Conservation (phyloP, 2,329 filamentous ascomycete species). For the Epichloe uncinata region DNA sequence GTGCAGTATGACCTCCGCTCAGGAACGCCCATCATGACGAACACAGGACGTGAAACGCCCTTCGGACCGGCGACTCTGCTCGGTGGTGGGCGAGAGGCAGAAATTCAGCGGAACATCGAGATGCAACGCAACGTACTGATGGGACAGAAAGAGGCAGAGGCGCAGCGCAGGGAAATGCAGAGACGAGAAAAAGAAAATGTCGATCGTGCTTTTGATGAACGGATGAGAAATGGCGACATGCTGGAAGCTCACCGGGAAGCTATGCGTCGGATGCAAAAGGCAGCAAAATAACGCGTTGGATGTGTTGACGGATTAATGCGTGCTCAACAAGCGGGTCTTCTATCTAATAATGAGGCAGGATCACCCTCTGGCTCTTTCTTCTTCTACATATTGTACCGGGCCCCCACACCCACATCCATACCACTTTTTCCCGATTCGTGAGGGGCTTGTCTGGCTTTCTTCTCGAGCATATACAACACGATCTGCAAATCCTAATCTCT, state of each 20-base stretch:
- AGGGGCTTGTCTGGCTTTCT: not conserved
- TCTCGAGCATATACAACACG: not conserved
- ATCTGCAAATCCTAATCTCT: not conserved
- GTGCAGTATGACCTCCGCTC: slow-evolving; percentile 47
- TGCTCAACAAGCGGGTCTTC: not conserved
- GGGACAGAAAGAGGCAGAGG: slow-evolving; percentile 48
- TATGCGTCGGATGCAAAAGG: slow-evolving; percentile 61
- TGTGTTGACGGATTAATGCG: not conserved
- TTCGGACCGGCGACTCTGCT: slow-evolving; percentile 22
- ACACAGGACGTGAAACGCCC: slow-evolving; percentile 25
- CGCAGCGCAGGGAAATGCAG: slow-evolving; percentile 45
- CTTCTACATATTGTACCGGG: not conserved
- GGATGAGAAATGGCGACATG: slow-evolving; percentile 65
- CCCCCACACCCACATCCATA: not conserved
- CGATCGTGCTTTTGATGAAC: slow-evolving; percentile 54
- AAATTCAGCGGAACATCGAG: slow-evolving; percentile 36
- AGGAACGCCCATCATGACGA: slow-evolving; percentile 21
- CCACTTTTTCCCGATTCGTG: not conserved
- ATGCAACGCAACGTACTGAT: slow-evolving; percentile 42
- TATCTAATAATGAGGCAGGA: not conserved
- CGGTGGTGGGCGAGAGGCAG: slow-evolving; percentile 23
- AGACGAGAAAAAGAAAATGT: slow-evolving; percentile 42
- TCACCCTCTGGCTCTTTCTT: not conserved
- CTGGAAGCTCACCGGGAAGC: slow-evolving; percentile 66
- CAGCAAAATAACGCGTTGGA: not conserved